Base-by-base conservation (phyloP, 164 flowering plant species). In the Echeveria elegans region DNA sequence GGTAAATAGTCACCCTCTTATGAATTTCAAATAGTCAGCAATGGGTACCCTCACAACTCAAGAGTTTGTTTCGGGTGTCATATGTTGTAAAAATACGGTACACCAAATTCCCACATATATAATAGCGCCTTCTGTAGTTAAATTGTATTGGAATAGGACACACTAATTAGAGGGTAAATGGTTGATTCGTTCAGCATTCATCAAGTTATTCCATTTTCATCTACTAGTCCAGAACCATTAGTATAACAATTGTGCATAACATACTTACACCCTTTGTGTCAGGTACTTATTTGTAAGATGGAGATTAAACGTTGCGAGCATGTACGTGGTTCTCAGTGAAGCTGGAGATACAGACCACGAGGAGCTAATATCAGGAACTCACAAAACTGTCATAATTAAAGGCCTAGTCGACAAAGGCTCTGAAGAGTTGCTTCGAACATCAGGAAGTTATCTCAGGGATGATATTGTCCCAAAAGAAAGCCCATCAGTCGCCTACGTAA, bases 241-340 rank as follows among this genome's bases (percentile, higher is more conserved):
- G 56, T n/a, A 50, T 34, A 50, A n/a, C 56, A 5, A 10, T 6
- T 50, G 31, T 24, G 2, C 15, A 53, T 9, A 53, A 26, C 2
- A 24, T 26, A 7, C 11, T 56, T 50, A 23, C 26, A 50, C n/a
- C 18, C 31, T 11, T 34, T 14, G 53, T 6, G 64, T 24, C 45
- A 89, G 99, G 88, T 92, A 91, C 80, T 80, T 94, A 5, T 92
- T 89, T 52, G 97, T 92, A 11, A 91, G 99, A 7, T 94, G 99
- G 99, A 84, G 92, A 68, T 37, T 92, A 72, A 88, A 89, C 24
- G 88, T 92, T 1, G 83, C 96, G 26, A 92, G 90, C 77, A 88
- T 94, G 96, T 86, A 62, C 47, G 95, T 94, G 32, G 60, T 94
- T 63, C 81, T 88, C 18, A 97, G 99, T 1, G 99, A 92, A 66